Percentiles rank a stretch among this genome's conserved stretches.
phyloP scores from a whole-genome alignment of 1,284 basidiomycete genomes.

The Puccinia coronata region DNA sequence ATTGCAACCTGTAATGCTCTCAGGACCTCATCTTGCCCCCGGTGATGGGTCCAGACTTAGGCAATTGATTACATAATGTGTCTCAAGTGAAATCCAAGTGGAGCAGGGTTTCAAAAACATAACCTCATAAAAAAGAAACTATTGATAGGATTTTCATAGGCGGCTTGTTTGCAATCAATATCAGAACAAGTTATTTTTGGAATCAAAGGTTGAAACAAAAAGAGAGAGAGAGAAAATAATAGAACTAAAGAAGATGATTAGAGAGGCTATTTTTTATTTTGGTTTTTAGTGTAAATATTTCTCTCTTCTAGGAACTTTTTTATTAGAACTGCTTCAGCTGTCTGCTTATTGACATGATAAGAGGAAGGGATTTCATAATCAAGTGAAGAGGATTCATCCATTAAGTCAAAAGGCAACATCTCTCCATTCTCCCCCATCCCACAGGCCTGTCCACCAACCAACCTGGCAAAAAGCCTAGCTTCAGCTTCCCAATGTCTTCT shows the following conservation, averaged over 20 bases:
- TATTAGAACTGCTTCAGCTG: constrained; percentile 34
- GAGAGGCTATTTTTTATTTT: neutral
- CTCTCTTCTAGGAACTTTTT: constrained; percentile 43
- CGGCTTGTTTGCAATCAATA: no score
- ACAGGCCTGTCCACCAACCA: constrained; percentile 8
- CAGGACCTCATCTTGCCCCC: no score
- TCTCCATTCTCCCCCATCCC: constrained; percentile 33
- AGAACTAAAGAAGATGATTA: neutral
- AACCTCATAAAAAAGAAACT: no score
- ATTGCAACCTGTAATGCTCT: no score
- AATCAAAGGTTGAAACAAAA: no score
- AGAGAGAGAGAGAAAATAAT: no score
- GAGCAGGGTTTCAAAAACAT: no score
- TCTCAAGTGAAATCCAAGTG: no score
- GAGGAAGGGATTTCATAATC: neutral
- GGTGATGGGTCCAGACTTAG: no score
- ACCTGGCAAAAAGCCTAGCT: neutral
- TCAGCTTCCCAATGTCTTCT: constrained; percentile 37
- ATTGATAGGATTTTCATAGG: no score
- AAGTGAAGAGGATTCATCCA: neutral
- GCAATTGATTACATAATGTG: no score
- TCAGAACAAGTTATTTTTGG: no score
- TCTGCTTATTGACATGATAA: neutral
- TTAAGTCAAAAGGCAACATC: neutral
- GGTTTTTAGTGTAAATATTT: neutral